phyloP scores from a whole-genome alignment of 2,329 filamentous ascomycete genomes.

The Penicillium sp. region DNA sequence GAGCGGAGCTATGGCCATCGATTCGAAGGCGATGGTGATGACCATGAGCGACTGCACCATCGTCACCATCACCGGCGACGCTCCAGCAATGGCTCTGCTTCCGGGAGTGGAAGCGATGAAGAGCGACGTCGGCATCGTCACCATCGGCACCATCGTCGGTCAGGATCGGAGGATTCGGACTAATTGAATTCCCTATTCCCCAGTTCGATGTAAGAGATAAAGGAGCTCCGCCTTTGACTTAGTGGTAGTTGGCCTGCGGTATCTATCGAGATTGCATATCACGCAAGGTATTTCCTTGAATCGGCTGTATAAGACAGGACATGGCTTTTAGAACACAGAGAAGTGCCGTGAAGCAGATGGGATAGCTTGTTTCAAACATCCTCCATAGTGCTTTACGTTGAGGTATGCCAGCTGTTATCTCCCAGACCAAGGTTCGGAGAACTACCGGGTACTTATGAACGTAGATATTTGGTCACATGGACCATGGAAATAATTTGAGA shows the following conservation, averaged over 20 bases:
- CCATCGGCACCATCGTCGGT: conserved; percentile 21
- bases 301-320: no score
- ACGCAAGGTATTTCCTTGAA: not conserved
- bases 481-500: not conserved
- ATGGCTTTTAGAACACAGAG: no score
- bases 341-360: no score
- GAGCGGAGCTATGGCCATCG: conserved; percentile 13
- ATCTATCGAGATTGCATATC: not conserved
- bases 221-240: not conserved
- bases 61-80: conserved; percentile 17
- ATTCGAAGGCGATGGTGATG: conserved; percentile 18
- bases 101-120: conserved; percentile 22
- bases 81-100: conserved; percentile 20
- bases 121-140: conserved; percentile 16
- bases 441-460: not conserved
- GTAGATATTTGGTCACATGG: not conserved
- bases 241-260: not conserved
- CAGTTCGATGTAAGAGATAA: not conserved
- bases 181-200: not conserved
- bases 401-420: no score
- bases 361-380: not conserved
- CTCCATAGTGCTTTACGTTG: not conserved
- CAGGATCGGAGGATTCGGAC: conserved; percentile 20
- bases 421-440: not conserved
- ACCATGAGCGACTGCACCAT: conserved; percentile 24